Conservation (phyloP, 1,139 yeast genomes). For the Sugiyamaella castrensis region DNA sequence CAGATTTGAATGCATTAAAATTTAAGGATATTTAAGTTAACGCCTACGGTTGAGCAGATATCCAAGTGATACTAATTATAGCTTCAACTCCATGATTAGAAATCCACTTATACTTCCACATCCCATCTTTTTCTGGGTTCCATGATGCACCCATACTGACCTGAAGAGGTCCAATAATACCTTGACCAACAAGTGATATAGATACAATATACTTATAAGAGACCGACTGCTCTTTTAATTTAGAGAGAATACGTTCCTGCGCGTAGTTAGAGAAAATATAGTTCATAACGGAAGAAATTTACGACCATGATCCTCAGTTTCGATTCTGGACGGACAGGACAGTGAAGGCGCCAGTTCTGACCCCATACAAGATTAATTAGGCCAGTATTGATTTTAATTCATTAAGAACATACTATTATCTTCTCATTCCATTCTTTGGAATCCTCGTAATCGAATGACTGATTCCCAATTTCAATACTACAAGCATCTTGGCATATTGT, state of each 20-base stretch:
- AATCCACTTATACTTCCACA: conserved; percentile 33
- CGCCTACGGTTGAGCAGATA: conserved; percentile 10
- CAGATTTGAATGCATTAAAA: not conserved
- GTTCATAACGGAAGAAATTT: no score
- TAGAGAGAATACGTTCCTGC: conserved; percentile 21
- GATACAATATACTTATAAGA: conserved; percentile 35
- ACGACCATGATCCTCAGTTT: no score
- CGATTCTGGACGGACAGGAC: no score
- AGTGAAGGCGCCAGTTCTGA: not conserved
- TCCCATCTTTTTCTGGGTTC: conserved; percentile 38
- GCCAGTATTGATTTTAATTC: no score
- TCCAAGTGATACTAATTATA: conserved; percentile 37
- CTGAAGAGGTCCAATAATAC: conserved; percentile 31
- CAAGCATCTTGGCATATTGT: conserved; percentile 13
- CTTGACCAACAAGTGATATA: conserved; percentile 29
- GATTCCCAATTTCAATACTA: conserved; percentile 9
- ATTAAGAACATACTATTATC: conserved; percentile 23
- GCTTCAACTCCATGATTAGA: conserved; percentile 24
- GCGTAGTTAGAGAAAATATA: not conserved
- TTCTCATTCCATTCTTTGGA: conserved; percentile 24
- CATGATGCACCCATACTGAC: conserved; percentile 36
- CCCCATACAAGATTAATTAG: no score
- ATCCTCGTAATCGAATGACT: conserved; percentile 20
- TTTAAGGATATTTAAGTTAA: no score
- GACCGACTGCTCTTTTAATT: conserved; percentile 28